These are phyloP conservation scores for Penicillium turbatum DNA, from an alignment of 495 filamentous ascomycete species.

Conservation along the genomic window DNA sequence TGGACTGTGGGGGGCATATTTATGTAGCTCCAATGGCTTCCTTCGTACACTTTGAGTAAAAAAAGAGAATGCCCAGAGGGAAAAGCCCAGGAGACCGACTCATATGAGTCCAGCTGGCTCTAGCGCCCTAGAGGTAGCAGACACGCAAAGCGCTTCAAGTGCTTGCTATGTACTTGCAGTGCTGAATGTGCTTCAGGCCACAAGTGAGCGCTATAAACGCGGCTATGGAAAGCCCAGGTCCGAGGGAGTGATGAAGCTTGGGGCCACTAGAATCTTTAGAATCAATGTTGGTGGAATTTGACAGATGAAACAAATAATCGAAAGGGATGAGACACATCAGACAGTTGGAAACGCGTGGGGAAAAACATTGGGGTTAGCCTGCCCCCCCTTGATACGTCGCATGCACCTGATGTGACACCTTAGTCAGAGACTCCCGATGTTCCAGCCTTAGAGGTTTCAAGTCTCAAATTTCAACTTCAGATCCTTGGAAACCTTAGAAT, in stretches of 20 bases:
- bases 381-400: conserved; percentile 16
- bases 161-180: no score
- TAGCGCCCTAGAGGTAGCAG: no score
- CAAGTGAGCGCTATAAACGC: background rate
- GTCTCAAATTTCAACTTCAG: conserved; percentile 1
- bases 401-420: background rate
- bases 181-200: no score
- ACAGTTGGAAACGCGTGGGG: conserved; percentile 18
- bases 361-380: background rate
- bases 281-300: background rate
- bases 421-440: conserved; percentile 7
- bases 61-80: no score
- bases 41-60: no score
- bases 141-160: no score
- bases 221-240: no score
- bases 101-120: no score
- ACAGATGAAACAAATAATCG: background rate
- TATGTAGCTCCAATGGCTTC: no score
- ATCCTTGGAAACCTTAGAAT: background rate
- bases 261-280: background rate
- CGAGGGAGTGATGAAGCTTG: background rate
- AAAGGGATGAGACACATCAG: conserved; percentile 14
- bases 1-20: no score
- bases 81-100: no score
- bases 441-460: background rate